A percentile compares a stretch with the other conserved stretches of the same genome.
phyloP scores from a whole-genome alignment of 371 early-diverging fungal genomes.

The Parasitella parasitica region DNA sequence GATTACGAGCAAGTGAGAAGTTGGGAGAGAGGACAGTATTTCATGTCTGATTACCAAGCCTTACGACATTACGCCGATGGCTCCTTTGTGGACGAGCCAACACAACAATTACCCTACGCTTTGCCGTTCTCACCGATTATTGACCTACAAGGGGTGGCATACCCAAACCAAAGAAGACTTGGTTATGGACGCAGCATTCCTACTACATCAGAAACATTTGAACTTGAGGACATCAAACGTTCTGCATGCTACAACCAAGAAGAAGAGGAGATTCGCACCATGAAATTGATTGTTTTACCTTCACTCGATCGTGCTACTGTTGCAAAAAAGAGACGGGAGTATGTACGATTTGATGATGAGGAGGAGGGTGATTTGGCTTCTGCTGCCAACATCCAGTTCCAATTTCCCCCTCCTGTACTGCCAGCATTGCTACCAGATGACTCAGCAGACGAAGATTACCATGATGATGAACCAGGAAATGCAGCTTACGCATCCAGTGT shows the following conservation, averaged over 20 bases:
- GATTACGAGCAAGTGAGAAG: slow-evolving; percentile 60
- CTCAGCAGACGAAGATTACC: slow-evolving; percentile 64
- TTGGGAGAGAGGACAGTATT: slow-evolving; percentile 73
- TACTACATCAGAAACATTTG: slow-evolving; percentile 49
- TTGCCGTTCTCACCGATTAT: slow-evolving; percentile 62
- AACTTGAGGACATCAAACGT: slow-evolving; percentile 44
- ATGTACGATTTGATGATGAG: slow-evolving; percentile 49
- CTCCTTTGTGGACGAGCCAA: slow-evolving; percentile 71
- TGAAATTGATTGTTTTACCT: slow-evolving; percentile 29
- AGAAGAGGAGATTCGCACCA: slow-evolving; percentile 36
- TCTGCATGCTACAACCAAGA: slow-evolving; percentile 48
- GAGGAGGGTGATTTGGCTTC: slow-evolving; percentile 52
- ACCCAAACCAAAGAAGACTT: slow-evolving; percentile 61
- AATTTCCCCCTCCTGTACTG: slow-evolving; percentile 23
- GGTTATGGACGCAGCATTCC: slow-evolving; percentile 63
- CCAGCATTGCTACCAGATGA: slow-evolving; percentile 51
- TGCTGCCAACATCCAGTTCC: slow-evolving; percentile 49
- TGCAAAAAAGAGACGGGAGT: slow-evolving; percentile 41
- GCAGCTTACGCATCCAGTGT: slow-evolving; percentile 12
- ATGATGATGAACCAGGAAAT: slow-evolving; percentile 25
- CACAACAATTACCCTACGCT: slow-evolving; percentile 68
- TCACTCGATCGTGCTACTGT: slow-evolving; percentile 48
- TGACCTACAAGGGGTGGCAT: slow-evolving; percentile 70
- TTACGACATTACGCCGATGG: slow-evolving; percentile 66
- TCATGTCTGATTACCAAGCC: slow-evolving; percentile 70